These are phyloP conservation scores for Verticillium albo-atrum DNA, from an alignment of 2,329 filamentous ascomycete genomes.

Conservation along the genomic window DNA sequence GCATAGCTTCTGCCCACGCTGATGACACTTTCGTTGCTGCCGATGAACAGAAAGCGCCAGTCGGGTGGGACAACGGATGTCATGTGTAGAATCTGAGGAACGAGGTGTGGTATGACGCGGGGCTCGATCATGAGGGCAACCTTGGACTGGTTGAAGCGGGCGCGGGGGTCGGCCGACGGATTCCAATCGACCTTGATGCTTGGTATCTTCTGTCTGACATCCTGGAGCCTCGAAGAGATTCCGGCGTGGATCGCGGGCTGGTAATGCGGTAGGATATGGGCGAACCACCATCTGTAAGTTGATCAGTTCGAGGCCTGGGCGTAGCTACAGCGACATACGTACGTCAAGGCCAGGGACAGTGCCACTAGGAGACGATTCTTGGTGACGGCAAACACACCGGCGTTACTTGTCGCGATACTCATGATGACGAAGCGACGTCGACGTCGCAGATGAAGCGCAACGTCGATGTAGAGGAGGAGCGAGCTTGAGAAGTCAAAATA, in stretches of 20 bases:
- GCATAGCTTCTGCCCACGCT: conserved; percentile 39
- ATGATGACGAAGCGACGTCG: conserved; percentile 4
- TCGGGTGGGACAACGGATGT: conserved; percentile 49
- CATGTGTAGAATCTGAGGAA: conserved; percentile 47
- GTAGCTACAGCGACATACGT: conserved; percentile 10
- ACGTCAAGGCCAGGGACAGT: conserved; percentile 33
- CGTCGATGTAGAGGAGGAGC: background rate
- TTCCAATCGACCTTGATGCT: conserved; percentile 35
- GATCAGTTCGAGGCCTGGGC: background rate
- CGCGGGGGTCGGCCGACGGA: conserved; percentile 22
- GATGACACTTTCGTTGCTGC: conserved; percentile 41
- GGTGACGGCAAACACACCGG: conserved; percentile 24
- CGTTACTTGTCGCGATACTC: conserved; percentile 7
- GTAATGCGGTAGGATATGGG: conserved; percentile 37
- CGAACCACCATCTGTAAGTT: conserved; percentile 41
- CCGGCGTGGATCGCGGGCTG: conserved; percentile 34
- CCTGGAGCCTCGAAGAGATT: conserved; percentile 30
- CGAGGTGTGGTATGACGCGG: conserved; percentile 41
- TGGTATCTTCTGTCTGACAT: conserved; percentile 34
- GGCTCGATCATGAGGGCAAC: conserved; percentile 49
- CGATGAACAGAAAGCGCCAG: conserved; percentile 52
- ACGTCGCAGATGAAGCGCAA: conserved; percentile 1
- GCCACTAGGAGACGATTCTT: conserved; percentile 27
- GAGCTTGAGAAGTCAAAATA: background rate
- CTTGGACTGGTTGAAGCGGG: conserved; percentile 42